Evolutionary conservation across 768 basidiomycete genomes (phyloP), one percentile per base, ranked within the genome.

Genomic region (Amanita muscaria): DNA sequence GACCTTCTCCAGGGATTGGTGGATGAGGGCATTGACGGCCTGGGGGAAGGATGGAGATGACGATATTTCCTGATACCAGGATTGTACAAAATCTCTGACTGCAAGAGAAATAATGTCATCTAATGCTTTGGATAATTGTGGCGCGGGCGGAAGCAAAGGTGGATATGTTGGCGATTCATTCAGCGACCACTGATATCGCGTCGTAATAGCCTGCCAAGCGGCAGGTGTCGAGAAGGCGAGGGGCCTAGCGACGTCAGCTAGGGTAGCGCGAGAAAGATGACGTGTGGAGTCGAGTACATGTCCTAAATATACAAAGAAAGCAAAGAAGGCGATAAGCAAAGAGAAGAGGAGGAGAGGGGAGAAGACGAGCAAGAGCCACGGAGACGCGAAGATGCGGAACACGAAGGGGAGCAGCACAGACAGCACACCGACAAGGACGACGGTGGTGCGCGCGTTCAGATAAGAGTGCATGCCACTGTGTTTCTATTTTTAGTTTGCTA

Each of bases 121-220:
- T 7, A 94, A 56, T 14, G 79, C 72, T n/a, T 75, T 66, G 6
- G 85, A 88, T 19, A 88, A 67, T 47, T 76, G 66, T 10, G 78
- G 76, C 30, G 77, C 77, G 19, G 76, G 69, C 22, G 83, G 80
- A 52, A 73, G 73, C 15, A 92, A 62, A 6, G 81, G 76, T 1
- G 83, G 72, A 15, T 84, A 68, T n/a, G 77, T 67, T 55, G 80
- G 79, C 0, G 83, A 78, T 3, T 79, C 65, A 46, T 71, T 77
- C 52, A 83, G 78, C 3, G 87, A 87, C 92, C 91, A 94, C 60
- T 85, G 80, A n/a, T 88, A 88, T 24, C 91, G 79, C 35, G 78
- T 90, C 40, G 88, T 69, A 37, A 89, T 85, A 0, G 83, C 90
- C 56, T 92, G 88, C 92, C 92, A 96, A 24, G 91, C 92, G 46